Percentiles rank a stretch among this genome's conserved stretches.
phyloP scores from a whole-genome alignment of 441 rosid species.

The Adansonia grandidieri region DNA sequence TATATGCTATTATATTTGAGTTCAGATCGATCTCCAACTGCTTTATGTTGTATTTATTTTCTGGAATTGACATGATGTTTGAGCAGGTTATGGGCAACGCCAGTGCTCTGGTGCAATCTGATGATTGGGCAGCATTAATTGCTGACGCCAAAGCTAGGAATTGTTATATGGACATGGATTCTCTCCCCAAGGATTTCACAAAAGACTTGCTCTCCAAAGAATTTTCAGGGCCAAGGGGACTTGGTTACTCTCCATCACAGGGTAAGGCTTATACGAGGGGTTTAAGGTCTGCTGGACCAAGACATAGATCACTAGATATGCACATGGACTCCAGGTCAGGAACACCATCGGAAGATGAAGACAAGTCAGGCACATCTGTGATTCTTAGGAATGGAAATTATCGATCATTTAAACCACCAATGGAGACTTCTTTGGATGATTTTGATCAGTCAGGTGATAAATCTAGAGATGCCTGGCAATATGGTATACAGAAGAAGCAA shows the following conservation, averaged over 20 bases:
- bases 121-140: slow-evolving; percentile 95
- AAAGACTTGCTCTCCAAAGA: slow-evolving; percentile 26
- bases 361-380: slow-evolving; percentile 49
- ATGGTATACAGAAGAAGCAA: slow-evolving; percentile 68
- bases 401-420: slow-evolving; percentile 43
- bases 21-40: not conserved
- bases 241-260: slow-evolving; percentile 43
- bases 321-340: slow-evolving; percentile 71
- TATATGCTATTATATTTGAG: not conserved
- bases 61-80: slow-evolving; percentile 18
- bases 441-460: slow-evolving; percentile 63
- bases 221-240: slow-evolving; percentile 52
- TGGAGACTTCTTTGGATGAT: slow-evolving; percentile 64
- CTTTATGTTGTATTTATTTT: slow-evolving; percentile 18
- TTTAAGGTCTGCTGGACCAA: slow-evolving; percentile 63
- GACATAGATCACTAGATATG: slow-evolving; percentile 63
- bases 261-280: slow-evolving; percentile 67
- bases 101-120: slow-evolving; percentile 77
- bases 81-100: slow-evolving; percentile 97
- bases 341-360: slow-evolving; percentile 74
- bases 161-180: slow-evolving; percentile 90
- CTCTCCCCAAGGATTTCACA: slow-evolving; percentile 76
- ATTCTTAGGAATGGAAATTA: slow-evolving; percentile 62
- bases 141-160: slow-evolving; percentile 85
- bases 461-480: slow-evolving; percentile 79